A percentile compares a stretch with the other conserved stretches of the same genome.
Conservation (phyloP, 495 filamentous ascomycete species). For the Penicillium chermesinum region DNA sequence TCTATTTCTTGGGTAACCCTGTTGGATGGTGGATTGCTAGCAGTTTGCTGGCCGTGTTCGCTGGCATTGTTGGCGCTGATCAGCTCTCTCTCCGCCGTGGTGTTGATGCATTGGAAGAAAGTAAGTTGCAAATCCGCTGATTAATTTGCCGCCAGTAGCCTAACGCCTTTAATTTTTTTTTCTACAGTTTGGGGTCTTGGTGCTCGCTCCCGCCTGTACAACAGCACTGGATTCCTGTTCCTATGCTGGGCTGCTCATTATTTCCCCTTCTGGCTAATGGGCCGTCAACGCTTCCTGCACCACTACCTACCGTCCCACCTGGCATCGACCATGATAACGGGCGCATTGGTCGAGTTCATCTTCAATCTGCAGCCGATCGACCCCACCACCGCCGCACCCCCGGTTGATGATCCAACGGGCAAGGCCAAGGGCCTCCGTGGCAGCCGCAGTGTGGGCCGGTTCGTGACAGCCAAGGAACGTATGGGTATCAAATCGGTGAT, state of each 20-base stretch:
- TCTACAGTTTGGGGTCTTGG: conserved; percentile 51
- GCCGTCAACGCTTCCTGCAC: conserved; percentile 69
- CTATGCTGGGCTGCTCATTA: conserved; percentile 75
- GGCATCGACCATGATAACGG: conserved; percentile 85
- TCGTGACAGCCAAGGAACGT: conserved; percentile 70
- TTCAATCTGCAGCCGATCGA: conserved; percentile 78
- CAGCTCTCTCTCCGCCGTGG: conserved; percentile 89
- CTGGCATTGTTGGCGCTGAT: conserved; percentile 85
- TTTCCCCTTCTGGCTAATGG: conserved; percentile 72
- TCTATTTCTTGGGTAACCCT: conserved; percentile 97
- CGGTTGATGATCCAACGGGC: conserved; percentile 45
- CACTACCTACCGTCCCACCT: conserved; percentile 86
- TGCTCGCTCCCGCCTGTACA: conserved; percentile 89
- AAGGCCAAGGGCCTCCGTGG: conserved; percentile 28
- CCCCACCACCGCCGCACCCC: conserved; percentile 33
- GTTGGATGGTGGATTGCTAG: conserved; percentile 97
- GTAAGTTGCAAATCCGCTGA: no score
- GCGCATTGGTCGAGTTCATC: conserved; percentile 95
- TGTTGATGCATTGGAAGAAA: conserved; percentile 86
- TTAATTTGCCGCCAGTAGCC: no score
- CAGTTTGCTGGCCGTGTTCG: conserved; percentile 87
- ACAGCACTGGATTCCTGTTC: conserved; percentile 98
- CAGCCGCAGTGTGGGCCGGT: conserved; percentile 29
- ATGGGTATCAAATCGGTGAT: conserved; percentile 74
- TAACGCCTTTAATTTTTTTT: not conserved